These are phyloP conservation scores for Alternaria ventricosa DNA, from an alignment of 2,329 filamentous ascomycete species.

Conservation along the genomic window DNA sequence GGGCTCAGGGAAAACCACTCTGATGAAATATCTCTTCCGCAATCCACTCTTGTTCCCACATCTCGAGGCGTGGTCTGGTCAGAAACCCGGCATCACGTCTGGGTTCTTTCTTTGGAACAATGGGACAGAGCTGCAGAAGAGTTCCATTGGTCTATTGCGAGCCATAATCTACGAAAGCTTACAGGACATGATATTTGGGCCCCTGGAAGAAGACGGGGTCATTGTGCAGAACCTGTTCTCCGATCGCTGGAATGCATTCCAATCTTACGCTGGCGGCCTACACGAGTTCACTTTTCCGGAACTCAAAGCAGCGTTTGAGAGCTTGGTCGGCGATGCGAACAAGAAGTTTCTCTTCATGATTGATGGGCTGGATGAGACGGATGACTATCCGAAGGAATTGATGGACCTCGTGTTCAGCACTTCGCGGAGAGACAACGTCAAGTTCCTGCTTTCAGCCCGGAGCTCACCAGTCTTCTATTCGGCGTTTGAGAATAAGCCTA, in stretches of 20 bases:
- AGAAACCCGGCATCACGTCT: slow-evolving; percentile 39
- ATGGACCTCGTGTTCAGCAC: slow-evolving; percentile 26
- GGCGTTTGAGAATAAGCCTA: slow-evolving; percentile 31
- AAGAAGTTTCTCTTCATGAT: slow-evolving; percentile 44
- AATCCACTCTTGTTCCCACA: slow-evolving; percentile 32
- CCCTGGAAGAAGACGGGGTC: slow-evolving; percentile 30
- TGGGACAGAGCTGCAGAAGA: slow-evolving; percentile 38
- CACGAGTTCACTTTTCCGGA: slow-evolving; percentile 28
- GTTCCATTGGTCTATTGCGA: slow-evolving; percentile 29
- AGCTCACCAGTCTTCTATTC: slow-evolving; percentile 25
- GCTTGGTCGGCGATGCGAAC: slow-evolving; percentile 33
- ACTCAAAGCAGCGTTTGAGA: slow-evolving; percentile 32
- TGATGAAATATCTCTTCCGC: slow-evolving; percentile 50
- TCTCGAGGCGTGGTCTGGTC: slow-evolving; percentile 39
- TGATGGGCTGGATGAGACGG: slow-evolving; percentile 41
- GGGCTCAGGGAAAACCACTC: slow-evolving; percentile 57
- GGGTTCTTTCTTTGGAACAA: slow-evolving; percentile 57
- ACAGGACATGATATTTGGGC: slow-evolving; percentile 42
- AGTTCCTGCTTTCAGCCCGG: slow-evolving; percentile 41
- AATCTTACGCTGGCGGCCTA: slow-evolving; percentile 35
- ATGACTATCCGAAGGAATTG: slow-evolving; percentile 27
- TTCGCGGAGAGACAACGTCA: slow-evolving; percentile 37
- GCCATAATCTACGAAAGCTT: slow-evolving; percentile 39
- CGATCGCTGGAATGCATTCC: slow-evolving; percentile 39
- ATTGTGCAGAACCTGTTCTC: slow-evolving; percentile 35